phyloP scores from a whole-genome alignment of 306 rosid species.

The Hylodesmum podocarpum region DNA sequence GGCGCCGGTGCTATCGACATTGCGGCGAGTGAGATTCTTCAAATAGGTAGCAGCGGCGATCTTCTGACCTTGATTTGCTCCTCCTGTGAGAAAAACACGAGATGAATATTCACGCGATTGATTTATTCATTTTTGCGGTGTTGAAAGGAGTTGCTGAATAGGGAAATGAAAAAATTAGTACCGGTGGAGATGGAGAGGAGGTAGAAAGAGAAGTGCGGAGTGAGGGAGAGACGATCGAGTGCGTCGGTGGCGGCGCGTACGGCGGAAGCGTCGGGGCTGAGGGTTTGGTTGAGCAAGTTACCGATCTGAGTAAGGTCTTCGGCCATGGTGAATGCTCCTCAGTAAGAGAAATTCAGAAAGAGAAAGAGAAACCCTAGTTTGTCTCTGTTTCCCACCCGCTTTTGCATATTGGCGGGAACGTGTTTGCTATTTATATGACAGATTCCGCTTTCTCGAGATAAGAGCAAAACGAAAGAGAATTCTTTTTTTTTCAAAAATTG shows the following conservation, averaged over 20 bases:
- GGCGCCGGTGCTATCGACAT: slow-evolving; percentile 38
- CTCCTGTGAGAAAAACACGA: slow-evolving; percentile 40
- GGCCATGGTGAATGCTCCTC: slow-evolving; percentile 23
- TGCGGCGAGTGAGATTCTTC: slow-evolving; percentile 69
- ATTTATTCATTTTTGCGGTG: background rate
- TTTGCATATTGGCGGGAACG: slow-evolving; percentile 65
- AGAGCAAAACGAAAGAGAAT: background rate
- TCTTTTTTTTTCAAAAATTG: slow-evolving; percentile 5
- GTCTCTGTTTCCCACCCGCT: background rate
- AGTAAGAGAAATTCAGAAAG: background rate
- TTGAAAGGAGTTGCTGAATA: background rate
- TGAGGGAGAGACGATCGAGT: slow-evolving; percentile 60
- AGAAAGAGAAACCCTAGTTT: slow-evolving; percentile 60
- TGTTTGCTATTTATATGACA: background rate
- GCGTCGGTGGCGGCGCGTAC: slow-evolving; percentile 55
- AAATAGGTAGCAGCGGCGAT: slow-evolving; percentile 79
- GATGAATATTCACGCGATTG: background rate
- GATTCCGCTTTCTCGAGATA: background rate
- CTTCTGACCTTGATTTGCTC: slow-evolving; percentile 62
- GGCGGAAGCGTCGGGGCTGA: slow-evolving; percentile 50
- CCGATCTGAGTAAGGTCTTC: slow-evolving; percentile 60
- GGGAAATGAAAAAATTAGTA: background rate
- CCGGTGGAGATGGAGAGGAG: slow-evolving; percentile 66
- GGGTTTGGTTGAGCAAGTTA: slow-evolving; percentile 58
- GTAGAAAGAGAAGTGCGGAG: slow-evolving; percentile 56